These are phyloP conservation scores for Orbilia ellipsospora DNA, from an alignment of 2,329 filamentous ascomycete genomes.

Conservation along the genomic window DNA sequence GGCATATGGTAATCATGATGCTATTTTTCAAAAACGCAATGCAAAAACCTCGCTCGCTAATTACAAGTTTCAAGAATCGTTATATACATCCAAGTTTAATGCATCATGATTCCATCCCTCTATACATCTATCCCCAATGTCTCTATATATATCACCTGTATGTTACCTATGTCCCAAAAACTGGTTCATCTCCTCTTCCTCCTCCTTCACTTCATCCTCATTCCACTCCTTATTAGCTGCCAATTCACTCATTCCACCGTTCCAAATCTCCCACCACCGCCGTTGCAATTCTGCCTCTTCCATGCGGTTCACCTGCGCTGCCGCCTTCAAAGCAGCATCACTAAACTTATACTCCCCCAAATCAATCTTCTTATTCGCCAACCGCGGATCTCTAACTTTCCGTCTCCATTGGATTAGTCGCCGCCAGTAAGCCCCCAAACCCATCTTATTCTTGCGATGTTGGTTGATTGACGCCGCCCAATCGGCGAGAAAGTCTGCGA, in stretches of 20 bases:
- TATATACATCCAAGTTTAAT: not conserved
- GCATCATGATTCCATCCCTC: not conserved
- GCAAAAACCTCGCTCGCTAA: slow-evolving; percentile 18
- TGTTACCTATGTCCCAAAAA: slow-evolving; percentile 3
- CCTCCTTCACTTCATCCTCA: slow-evolving; percentile 40
- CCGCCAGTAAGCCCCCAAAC: slow-evolving; percentile 43
- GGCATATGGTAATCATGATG: too few relatives aligned
- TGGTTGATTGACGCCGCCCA: slow-evolving; percentile 45
- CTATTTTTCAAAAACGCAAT: not conserved
- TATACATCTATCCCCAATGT: not conserved
- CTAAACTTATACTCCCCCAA: slow-evolving; percentile 36
- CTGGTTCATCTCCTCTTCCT: not conserved
- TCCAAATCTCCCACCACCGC: slow-evolving; percentile 51
- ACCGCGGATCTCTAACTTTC: slow-evolving; percentile 43
- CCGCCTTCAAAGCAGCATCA: slow-evolving; percentile 21
- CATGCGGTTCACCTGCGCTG: slow-evolving; percentile 9
- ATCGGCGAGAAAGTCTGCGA: slow-evolving; percentile 44
- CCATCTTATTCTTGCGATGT: slow-evolving; percentile 51
- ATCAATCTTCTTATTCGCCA: slow-evolving; percentile 41
- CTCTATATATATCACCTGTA: not conserved
- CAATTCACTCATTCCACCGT: slow-evolving; percentile 46
- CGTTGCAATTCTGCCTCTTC: slow-evolving; percentile 32
- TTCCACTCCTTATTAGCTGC: slow-evolving; percentile 48
- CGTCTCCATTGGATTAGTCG: slow-evolving; percentile 47
- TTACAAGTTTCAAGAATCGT: not conserved